phyloP scores from a whole-genome alignment of 176 grass and related monocot genomes.

The Microstegium vimineum region DNA sequence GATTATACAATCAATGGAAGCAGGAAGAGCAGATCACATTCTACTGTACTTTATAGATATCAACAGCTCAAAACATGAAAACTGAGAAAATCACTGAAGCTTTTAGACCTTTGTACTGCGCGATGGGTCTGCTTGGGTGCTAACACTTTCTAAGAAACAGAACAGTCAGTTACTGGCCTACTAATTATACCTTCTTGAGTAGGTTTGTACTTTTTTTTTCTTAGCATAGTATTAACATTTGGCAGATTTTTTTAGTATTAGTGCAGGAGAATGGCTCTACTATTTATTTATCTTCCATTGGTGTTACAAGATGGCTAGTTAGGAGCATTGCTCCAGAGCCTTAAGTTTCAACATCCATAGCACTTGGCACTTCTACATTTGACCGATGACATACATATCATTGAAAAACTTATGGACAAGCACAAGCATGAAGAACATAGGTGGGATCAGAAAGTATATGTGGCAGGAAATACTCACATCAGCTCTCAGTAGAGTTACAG shows the following conservation, averaged over 20 bases:
- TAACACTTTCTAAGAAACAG: neutral
- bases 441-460: neutral
- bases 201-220: slow-evolving; percentile 12
- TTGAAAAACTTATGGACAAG: neutral
- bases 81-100: neutral
- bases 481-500: slow-evolving; percentile 72
- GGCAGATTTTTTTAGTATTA: neutral
- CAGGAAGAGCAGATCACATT: neutral
- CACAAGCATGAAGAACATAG: slow-evolving; percentile 2
- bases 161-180: slow-evolving; percentile 19
- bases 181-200: neutral
- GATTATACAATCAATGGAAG: neutral
- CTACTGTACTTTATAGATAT: neutral
- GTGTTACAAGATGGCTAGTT: neutral
- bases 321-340: neutral
- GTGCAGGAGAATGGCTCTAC: neutral
- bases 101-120: neutral
- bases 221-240: neutral
- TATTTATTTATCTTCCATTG: neutral
- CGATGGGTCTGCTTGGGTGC: neutral
- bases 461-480: slow-evolving; percentile 47
- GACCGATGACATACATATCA: neutral
- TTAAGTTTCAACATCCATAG: neutral
- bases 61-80: neutral
- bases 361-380: neutral